Percentiles rank a stretch among this genome's conserved stretches.
Conservation (phyloP, 2,329 filamentous ascomycete genomes). For the Arthrobotrys musiformis region DNA sequence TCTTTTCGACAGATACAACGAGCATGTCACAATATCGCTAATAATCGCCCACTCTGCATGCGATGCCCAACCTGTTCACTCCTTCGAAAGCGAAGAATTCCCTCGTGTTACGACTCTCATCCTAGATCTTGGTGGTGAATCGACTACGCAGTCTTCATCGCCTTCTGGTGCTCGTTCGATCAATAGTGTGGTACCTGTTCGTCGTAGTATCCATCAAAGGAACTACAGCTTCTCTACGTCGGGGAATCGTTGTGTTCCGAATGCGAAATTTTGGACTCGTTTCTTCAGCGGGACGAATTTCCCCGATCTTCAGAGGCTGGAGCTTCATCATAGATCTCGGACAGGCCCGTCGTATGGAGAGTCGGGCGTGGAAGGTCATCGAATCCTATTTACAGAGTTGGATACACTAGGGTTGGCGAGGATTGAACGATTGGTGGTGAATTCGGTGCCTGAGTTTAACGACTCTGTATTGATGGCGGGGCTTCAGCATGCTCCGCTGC, state of each 20-base stretch:
- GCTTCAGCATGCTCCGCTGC: constrained; percentile 55
- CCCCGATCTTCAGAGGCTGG: constrained; percentile 56
- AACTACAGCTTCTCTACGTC: constrained; percentile 23
- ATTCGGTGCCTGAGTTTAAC: constrained; percentile 58
- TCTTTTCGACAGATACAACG: constrained; percentile 56
- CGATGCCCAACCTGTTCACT: constrained; percentile 57
- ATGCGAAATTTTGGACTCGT: constrained; percentile 57
- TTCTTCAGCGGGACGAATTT: constrained; percentile 58
- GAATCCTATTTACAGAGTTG: constrained; percentile 45
- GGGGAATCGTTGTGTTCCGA: constrained; percentile 48
- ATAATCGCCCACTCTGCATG: constrained; percentile 57
- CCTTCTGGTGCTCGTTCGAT: constrained; percentile 37
- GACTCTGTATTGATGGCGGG: constrained; percentile 58
- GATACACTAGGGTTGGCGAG: constrained; percentile 57
- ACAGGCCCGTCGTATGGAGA: constrained; percentile 7
- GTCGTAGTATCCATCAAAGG: constrained; percentile 40
- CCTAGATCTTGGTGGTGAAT: constrained; percentile 55
- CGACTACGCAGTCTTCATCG: not conserved
- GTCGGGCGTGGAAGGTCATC: constrained; percentile 9
- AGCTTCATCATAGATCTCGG: constrained; percentile 54
- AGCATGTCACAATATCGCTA: constrained; percentile 56
- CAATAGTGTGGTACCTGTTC: constrained; percentile 55
- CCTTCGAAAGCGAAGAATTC: constrained; percentile 57
- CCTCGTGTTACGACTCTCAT: constrained; percentile 57
- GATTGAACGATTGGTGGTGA: constrained; percentile 57